Percentiles rank a stretch among this genome's conserved stretches.
Conservation (phyloP, 1,284 basidiomycete species). For the Fomes fomentarius region DNA sequence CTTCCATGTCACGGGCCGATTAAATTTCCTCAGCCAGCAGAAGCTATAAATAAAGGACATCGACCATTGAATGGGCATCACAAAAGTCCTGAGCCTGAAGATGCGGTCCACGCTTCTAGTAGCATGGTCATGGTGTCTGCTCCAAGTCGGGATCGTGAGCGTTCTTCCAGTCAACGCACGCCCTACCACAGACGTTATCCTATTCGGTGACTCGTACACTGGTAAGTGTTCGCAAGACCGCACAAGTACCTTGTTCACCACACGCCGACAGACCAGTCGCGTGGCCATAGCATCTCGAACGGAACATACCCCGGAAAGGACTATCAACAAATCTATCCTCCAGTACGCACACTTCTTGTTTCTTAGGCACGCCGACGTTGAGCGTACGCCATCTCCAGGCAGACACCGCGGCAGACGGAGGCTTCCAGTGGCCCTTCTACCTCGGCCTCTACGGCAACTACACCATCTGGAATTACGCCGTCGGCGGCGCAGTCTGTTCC, state of each 20-base stretch:
- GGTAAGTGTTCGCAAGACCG: not conserved
- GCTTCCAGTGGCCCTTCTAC: constrained; percentile 14
- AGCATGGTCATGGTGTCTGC: not conserved
- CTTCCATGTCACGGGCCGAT: too few species aligned
- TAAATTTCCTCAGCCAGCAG: too few species aligned
- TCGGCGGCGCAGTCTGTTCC: constrained; percentile 8
- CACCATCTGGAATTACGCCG: constrained; percentile 13
- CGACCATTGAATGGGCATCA: too few species aligned
- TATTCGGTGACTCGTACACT: constrained; percentile 9
- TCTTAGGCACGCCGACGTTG: not conserved
- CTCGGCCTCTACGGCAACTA: constrained; percentile 6
- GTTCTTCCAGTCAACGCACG: not conserved
- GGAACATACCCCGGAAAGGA: constrained; percentile 12
- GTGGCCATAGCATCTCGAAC: constrained; percentile 6
- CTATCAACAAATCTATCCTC: constrained; percentile 9
- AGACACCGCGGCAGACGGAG: constrained; percentile 8
- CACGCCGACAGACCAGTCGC: constrained; percentile 4
- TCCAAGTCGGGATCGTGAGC: not conserved
- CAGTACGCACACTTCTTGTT: not conserved
- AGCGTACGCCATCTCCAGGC: not conserved
- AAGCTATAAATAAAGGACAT: too few species aligned
- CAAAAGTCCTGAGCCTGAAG: too few species aligned
- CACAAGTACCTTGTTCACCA: not conserved
- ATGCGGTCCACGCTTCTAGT: too few species aligned
- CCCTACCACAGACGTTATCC: not conserved